These are phyloP conservation scores for Talaromyces atroroseus DNA, from an alignment of 2,329 filamentous ascomycete genomes.

Conservation along the genomic window DNA sequence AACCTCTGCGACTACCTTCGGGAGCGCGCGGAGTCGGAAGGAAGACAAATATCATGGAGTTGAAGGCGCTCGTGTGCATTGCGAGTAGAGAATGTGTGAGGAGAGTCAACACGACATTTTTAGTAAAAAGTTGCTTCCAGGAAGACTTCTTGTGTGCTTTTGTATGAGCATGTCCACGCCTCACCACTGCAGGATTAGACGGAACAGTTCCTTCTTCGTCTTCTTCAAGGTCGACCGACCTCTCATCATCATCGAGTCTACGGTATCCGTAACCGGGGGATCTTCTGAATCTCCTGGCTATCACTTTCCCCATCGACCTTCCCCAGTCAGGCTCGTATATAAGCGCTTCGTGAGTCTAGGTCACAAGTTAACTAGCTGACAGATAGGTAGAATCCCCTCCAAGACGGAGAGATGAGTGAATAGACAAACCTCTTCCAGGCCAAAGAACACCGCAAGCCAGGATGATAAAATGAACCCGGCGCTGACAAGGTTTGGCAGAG, in stretches of 20 bases:
- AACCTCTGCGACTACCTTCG: slow-evolving; percentile 34
- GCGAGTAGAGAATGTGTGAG: slow-evolving; percentile 63
- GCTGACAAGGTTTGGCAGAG: slow-evolving; percentile 63
- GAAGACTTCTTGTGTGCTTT: slow-evolving; percentile 39
- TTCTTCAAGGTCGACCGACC: slow-evolving; percentile 30
- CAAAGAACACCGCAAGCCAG: slow-evolving; percentile 54
- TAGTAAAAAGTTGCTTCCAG: slow-evolving; percentile 49
- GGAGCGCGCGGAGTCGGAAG: slow-evolving; percentile 63
- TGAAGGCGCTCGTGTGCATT: slow-evolving; percentile 70
- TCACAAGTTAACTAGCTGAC: not conserved
- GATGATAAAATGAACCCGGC: slow-evolving; percentile 55
- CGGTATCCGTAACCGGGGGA: slow-evolving; percentile 28
- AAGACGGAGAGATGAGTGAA: not conserved
- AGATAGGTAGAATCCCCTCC: not conserved
- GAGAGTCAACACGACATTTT: slow-evolving; percentile 53
- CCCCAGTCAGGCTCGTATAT: slow-evolving; percentile 39
- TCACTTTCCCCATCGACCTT: slow-evolving; percentile 30
- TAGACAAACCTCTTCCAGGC: slow-evolving; percentile 57
- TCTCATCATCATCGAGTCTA: slow-evolving; percentile 26
- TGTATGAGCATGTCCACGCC: slow-evolving; percentile 16
- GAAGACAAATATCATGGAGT: slow-evolving; percentile 70
- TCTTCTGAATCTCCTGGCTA: slow-evolving; percentile 24
- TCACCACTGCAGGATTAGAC: slow-evolving; percentile 22
- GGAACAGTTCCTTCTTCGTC: slow-evolving; percentile 20
- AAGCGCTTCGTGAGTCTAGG: slow-evolving; percentile 34